Evolutionary conservation across 441 rosid genomes (phyloP).

Genomic region (Eutrema salsugineum): DNA sequence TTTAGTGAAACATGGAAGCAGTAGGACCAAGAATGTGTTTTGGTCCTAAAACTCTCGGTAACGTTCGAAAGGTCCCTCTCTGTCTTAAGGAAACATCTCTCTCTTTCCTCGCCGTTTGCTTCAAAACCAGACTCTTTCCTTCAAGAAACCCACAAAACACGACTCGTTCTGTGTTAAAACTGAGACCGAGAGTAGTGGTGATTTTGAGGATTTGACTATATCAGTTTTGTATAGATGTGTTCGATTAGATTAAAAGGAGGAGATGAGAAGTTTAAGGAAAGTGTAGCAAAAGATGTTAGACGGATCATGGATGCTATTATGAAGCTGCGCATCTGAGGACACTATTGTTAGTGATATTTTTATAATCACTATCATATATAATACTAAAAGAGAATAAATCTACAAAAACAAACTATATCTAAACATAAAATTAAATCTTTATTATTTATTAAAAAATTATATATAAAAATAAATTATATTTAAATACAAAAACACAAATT

Average conservation of each 20-base stretch:
- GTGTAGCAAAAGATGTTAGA: neutral
- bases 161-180: neutral
- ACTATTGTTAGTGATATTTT: too few relatives aligned
- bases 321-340: neutral
- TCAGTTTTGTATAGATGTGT: neutral
- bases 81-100: neutral
- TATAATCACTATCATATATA: too few relatives aligned
- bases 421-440: too few relatives aligned
- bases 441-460: too few relatives aligned
- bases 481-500: too few relatives aligned
- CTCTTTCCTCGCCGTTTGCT: neutral
- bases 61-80: neutral
- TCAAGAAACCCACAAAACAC: neutral
- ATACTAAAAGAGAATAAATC: too few relatives aligned
- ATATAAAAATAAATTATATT: too few relatives aligned
- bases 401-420: too few relatives aligned
- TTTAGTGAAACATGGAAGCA: neutral
- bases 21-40: neutral
- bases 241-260: neutral
- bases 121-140: neutral
- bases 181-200: neutral
- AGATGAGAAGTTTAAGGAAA: neutral
- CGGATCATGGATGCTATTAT: neutral
- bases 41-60: neutral
- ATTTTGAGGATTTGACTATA: neutral